Evolutionary conservation across 2,329 filamentous ascomycete genomes (phyloP).

Genomic region (Thyridium curvatum): DNA sequence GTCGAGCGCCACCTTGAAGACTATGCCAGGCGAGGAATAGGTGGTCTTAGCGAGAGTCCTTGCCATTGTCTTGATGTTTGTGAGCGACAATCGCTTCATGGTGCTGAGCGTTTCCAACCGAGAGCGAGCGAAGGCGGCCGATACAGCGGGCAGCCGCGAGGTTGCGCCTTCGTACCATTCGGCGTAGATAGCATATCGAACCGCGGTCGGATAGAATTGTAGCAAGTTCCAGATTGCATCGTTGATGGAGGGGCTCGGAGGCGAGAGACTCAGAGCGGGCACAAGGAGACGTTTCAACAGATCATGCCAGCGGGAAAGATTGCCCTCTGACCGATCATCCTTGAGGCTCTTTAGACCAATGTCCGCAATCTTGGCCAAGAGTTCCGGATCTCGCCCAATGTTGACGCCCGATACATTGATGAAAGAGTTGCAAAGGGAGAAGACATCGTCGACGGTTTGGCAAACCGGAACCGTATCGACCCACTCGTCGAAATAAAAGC

Average conservation of each 20-base stretch:
- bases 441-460: slow-evolving; percentile 84
- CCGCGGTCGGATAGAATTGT: slow-evolving; percentile 67
- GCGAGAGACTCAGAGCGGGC: slow-evolving; percentile 80
- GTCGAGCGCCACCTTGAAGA: slow-evolving; percentile 81
- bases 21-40: slow-evolving; percentile 81
- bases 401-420: slow-evolving; percentile 82
- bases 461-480: slow-evolving; percentile 87
- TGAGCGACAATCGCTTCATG: slow-evolving; percentile 83
- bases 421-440: slow-evolving; percentile 77
- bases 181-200: slow-evolving; percentile 82
- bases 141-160: slow-evolving; percentile 72
- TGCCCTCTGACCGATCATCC: slow-evolving; percentile 63
- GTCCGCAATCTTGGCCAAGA: slow-evolving; percentile 76
- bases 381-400: slow-evolving; percentile 74
- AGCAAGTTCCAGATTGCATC: slow-evolving; percentile 84
- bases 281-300: slow-evolving; percentile 79
- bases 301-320: slow-evolving; percentile 75
- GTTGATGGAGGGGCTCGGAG: slow-evolving; percentile 74
- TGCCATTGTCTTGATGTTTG: slow-evolving; percentile 81
- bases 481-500: slow-evolving; percentile 98
- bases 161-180: slow-evolving; percentile 84
- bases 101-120: slow-evolving; percentile 75
- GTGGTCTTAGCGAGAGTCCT: slow-evolving; percentile 88
- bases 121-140: slow-evolving; percentile 69
- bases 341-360: slow-evolving; percentile 74